Base-by-base conservation (phyloP, 2,329 filamentous ascomycete species). In the Pestalotiopsis sp. region DNA sequence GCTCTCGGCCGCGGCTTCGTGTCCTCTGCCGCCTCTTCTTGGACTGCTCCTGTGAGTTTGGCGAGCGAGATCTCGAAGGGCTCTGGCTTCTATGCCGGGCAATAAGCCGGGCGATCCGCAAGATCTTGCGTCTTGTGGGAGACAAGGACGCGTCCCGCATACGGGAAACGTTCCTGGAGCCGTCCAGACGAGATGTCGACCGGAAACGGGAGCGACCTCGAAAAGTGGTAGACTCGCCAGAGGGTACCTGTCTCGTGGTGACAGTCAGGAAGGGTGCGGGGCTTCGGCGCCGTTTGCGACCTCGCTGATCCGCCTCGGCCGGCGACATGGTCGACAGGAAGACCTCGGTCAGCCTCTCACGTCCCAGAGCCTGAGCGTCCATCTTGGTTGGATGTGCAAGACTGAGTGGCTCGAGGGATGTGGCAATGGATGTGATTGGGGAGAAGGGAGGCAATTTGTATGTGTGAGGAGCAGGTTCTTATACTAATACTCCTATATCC, bases 31-130 rank as follows among this genome's bases (percentile, higher is more conserved):
- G 75, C 63, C 80, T 74, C 65, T 76, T 73, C 68, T 77, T 76
- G 17, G 77, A 69, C 23, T 69, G 63, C 38, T 72, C 73, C 23
- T 75, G 72, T 5, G 68, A 49, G 9, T 74, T 71, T 6, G 72
- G 71, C 7, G 75, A 77, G n/a, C 72, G 74, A 23, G 81, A 82
- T 49, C 80, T 74, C 25, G 81, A 82, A 12, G 80, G 81, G 62
- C 79, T 80, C 70, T 84, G 83, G 71, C 83, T 83, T 23, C 84
- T 81, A 55, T 82, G 80, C 41, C 77, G 77, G 38, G 80, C 78
- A 39, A 64, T 49, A 4, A 81, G 76, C 14, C 84, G 78, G 13
- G 81, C 76, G 55, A 81, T 79, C 67, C 81, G 79, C 17, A 84
- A 78, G 20, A 84, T 73, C 39, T 81, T 79, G 45, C 81, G 80